These are phyloP conservation scores for Dictyostelium intermedium DNA, from an alignment of 78 protist species.

Conservation along the genomic window DNA sequence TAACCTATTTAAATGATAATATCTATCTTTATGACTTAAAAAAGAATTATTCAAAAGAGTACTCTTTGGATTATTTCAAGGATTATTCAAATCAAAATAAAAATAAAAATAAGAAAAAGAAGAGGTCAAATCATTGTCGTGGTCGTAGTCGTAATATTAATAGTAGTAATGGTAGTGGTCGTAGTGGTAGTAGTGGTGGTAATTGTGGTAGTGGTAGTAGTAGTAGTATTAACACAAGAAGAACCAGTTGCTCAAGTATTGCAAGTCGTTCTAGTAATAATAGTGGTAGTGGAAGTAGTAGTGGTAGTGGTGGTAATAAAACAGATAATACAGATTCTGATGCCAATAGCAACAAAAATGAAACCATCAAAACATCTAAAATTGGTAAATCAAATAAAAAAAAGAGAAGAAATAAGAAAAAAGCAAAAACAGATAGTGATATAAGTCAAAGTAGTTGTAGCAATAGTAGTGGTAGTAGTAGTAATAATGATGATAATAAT, in stretches of 20 bases:
- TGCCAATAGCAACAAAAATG: neutral
- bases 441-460: neutral
- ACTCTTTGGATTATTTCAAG: slow-evolving; percentile 58
- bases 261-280: neutral
- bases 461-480: neutral
- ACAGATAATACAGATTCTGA: neutral
- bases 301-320: neutral
- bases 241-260: neutral
- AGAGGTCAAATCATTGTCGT: slow-evolving; percentile 14
- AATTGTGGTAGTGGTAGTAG: neutral
- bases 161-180: neutral
- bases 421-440: neutral
- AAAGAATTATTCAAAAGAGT: slow-evolving; percentile 54
- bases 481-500: neutral
- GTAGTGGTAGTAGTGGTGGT: neutral
- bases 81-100: slow-evolving; percentile 10
- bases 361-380: neutral
- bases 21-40: slow-evolving; percentile 68
- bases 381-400: neutral
- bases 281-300: neutral
- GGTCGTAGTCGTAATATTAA: neutral
- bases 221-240: neutral
- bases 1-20: slow-evolving; percentile 38
- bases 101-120: neutral
- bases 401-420: neutral